Base-by-base conservation (phyloP, 2,329 filamentous ascomycete genomes). In the Claviceps sp. region DNA sequence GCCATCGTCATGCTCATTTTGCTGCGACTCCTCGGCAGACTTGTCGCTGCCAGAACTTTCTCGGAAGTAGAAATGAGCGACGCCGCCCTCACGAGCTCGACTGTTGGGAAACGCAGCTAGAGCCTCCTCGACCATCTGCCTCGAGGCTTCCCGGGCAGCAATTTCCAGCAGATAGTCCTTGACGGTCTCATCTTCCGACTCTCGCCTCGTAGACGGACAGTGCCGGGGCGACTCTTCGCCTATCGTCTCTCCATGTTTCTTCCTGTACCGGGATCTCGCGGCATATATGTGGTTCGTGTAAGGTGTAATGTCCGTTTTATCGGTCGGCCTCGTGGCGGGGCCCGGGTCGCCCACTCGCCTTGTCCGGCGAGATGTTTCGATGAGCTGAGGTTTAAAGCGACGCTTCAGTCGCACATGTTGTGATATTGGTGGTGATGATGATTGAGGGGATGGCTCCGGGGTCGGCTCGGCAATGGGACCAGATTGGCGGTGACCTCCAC, bases 121-220 rank as follows among this genome's bases (percentile, higher is more conserved):
- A 47, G 84, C 86, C 61, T 81, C 75, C 59, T 95, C 87, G 56
- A 85, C 81, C 56, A 96, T 73, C 64, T 91, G 85, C 61, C 83
- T 81, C 64, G 93, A 84, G 8, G 86, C 86, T 61, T 88, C 84
- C 61, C 82, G 84, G 49, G 86, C 86, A 44, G 89, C 87, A 53
- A 95, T 72, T 52, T 86, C 82, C 54, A 95, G 77, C 52, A 95
- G 70, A 65, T 90, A 90, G 40, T 83, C 81, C 50, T 85, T 81
- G 59, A 86, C 85, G 56, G 79, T 78, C 56, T 87, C 86, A 62
- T 93, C 86, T 56, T 86, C 84, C 53, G 77, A 79, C 76, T 89
- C 74, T 72, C 85, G 66, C 71, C 82, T 74, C 26, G 65, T 68
- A 30, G 65, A 64, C 50, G 72, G 70, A 48, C 62, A 62, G 18